Evolutionary conservation across 306 rosid genomes (phyloP).

Genomic region (Astragalus membranaceus): DNA sequence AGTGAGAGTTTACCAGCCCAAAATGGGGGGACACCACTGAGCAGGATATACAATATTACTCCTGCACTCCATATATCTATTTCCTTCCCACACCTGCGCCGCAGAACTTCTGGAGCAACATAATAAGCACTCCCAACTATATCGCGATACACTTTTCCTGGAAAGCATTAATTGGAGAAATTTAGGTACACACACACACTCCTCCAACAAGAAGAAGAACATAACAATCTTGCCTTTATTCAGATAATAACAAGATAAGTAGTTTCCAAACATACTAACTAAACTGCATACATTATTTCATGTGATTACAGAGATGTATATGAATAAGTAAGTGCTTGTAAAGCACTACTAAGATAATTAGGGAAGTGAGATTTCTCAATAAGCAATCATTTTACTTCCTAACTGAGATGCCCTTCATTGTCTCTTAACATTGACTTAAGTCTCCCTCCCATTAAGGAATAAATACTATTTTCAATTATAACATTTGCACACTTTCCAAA

Average conservation of each 20-base stretch:
- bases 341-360: background rate
- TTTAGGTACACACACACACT: conserved; percentile 19
- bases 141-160: conserved; percentile 82
- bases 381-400: conserved; percentile 2
- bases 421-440: background rate
- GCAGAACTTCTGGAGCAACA: conserved; percentile 85
- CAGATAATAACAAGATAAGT: background rate
- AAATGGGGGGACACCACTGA: conserved; percentile 94
- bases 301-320: background rate
- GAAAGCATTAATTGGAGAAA: conserved; percentile 5
- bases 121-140: conserved; percentile 92
- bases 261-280: conserved; percentile 1
- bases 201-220: background rate
- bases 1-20: conserved; percentile 80
- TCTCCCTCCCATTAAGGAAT: no score
- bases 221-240: background rate
- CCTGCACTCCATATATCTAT: conserved; percentile 92
- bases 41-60: conserved; percentile 72
- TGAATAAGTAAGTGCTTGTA: no score
- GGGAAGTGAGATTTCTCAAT: background rate
- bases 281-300: background rate
- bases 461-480: background rate
- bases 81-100: conserved; percentile 77
- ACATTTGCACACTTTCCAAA: background rate
- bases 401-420: no score